Conservation (phyloP, 345 rosid species). For the Limnanthes douglasii region DNA sequence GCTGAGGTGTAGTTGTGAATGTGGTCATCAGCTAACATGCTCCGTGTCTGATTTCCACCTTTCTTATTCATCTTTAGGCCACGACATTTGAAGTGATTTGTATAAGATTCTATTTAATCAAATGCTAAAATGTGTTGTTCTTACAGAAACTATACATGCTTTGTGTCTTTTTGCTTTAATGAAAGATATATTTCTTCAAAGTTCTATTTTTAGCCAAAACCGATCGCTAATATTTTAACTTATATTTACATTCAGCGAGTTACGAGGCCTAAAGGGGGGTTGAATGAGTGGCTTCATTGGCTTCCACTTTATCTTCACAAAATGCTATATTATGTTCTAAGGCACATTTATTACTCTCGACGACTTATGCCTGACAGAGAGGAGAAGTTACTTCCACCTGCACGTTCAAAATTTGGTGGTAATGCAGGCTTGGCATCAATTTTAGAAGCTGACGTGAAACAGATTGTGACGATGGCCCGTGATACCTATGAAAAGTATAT, state of each 20-base stretch:
- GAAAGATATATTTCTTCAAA: no score
- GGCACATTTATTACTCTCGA: slow-evolving; percentile 37
- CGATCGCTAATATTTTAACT: background rate
- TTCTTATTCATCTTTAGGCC: no score
- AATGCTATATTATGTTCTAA: slow-evolving; percentile 33
- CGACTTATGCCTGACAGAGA: slow-evolving; percentile 20
- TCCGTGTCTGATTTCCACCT: no score
- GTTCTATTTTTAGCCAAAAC: background rate
- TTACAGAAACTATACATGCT: no score
- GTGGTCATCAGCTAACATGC: no score
- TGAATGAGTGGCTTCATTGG: slow-evolving; percentile 89
- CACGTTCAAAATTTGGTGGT: slow-evolving; percentile 38
- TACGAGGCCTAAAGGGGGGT: slow-evolving; percentile 87
- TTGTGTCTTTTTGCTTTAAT: no score
- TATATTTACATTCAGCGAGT: slow-evolving; percentile 43
- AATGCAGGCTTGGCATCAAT: slow-evolving; percentile 51
- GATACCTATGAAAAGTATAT: slow-evolving; percentile 69
- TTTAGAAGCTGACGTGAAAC: slow-evolving; percentile 74
- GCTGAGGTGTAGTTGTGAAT: no score
- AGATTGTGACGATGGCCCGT: slow-evolving; percentile 61
- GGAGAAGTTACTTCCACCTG: slow-evolving; percentile 15
- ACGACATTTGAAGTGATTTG: no score
- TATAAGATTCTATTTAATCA: no score
- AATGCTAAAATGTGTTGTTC: no score
- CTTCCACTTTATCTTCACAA: slow-evolving; percentile 84